Base-by-base conservation (phyloP, 179 eudicot genomes). In the Pouteria campechiana region DNA sequence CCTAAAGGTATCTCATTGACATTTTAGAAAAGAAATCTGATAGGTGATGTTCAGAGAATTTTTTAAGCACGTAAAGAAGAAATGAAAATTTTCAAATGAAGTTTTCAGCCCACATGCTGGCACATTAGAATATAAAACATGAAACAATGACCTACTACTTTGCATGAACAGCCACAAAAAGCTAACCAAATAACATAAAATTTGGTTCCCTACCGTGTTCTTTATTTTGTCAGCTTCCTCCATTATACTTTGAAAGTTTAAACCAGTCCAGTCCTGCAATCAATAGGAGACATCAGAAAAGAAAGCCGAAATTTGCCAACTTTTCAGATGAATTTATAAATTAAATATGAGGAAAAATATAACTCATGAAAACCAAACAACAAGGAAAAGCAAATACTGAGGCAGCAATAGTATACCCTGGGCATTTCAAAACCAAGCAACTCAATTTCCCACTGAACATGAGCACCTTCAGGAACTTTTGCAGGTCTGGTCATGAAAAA, bases 371-470 rank as follows among this genome's bases (percentile, higher is more conserved):
- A 48, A 16, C 10, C 41, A 32, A 32, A 48, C 6, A 34, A 13
- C 32, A 13, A 34, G 3, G 18, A 10, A 33, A 17, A 27, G 25
- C 30, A 52, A 32, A 11, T 5, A 46, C 11, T 17, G 44, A 12
- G 24, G 11, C 25, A 13, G 19, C 33, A n/a, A 3, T 29, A 39
- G 34, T 32, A 46, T 70, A 92, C 99, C 96, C 83, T 87, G 33
- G 69, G 80, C 69, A 50, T 83, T 62, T 92, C 85, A 67, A 87
- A 92, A 57, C 69, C 92, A 75, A 82, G 92, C 45, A 92, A 92
- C 69, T 92, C 99, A 58, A 92, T 92, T 74, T 79, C 94, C 96
- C 99, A 92, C 48, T 83, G 88, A 58, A 92, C 70, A 57, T 65
- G 68, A 44, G 72, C 81, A 60, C 96, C 96, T 75, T 74, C 75